Evolutionary conservation across 1,139 yeast genomes (phyloP).

Genomic region (Yamadazyma buinensis): DNA sequence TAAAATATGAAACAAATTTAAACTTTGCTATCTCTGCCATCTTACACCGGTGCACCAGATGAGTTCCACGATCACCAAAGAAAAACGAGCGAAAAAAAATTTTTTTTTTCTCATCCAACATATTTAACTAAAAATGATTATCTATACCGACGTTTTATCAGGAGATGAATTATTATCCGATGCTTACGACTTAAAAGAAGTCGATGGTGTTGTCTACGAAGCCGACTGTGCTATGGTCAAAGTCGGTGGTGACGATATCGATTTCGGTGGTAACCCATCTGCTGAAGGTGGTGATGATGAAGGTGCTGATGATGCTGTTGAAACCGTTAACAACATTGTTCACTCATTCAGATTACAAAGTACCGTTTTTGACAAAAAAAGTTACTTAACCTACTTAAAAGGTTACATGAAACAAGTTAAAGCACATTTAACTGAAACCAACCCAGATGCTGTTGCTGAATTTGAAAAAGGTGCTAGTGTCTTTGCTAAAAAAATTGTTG

Average conservation of each 20-base stretch:
- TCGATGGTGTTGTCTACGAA: conserved; percentile 90
- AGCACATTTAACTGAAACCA: conserved; percentile 79
- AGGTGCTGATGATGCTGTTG: conserved; percentile 73
- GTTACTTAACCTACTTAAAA: conserved; percentile 92
- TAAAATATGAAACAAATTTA: background rate
- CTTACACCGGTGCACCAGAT: conserved; percentile 1
- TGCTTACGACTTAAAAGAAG: conserved; percentile 86
- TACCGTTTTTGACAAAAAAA: conserved; percentile 96
- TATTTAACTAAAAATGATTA: conserved; percentile 30
- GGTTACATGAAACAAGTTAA: conserved; percentile 97
- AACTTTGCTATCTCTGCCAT: background rate
- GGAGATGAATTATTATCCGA: conserved; percentile 97
- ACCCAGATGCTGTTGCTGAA: conserved; percentile 80
- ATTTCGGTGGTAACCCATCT: conserved; percentile 99
- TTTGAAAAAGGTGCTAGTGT: conserved; percentile 97
- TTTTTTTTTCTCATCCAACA: conserved; percentile 2
- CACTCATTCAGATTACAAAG: conserved; percentile 97
- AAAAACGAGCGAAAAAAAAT: background rate
- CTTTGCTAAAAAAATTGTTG: conserved; percentile 93
- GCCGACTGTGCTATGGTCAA: conserved; percentile 90
- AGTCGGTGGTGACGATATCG: conserved; percentile 72
- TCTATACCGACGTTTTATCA: conserved; percentile 71
- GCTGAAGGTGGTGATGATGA: conserved; percentile 93
- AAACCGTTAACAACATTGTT: conserved; percentile 95
- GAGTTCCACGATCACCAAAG: background rate